Base-by-base conservation (phyloP, 495 filamentous ascomycete species). In the Glarea lozoyensis region DNA sequence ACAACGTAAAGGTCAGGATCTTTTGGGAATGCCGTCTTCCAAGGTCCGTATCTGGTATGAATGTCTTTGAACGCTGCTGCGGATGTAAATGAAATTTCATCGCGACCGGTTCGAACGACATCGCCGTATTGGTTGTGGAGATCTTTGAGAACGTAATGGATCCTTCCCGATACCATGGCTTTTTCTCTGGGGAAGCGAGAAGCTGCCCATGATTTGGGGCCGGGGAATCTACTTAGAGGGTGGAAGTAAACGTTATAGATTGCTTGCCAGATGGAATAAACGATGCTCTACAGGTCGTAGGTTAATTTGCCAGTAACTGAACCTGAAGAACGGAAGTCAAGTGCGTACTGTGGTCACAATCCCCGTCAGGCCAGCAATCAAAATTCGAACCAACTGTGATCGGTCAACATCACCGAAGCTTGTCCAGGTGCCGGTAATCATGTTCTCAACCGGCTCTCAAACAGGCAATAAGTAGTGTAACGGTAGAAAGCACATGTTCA, bases 41-140 rank as follows among this genome's bases (percentile, higher is more conserved):
- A n/a, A 17, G 16, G 23, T 15, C 40, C 40, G 13, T 42, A 42
- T n/a, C n/a, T n/a, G n/a, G n/a, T n/a, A n/a, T n/a, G n/a, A 34
- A 80, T 75, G 27, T 77, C 72, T 40, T 68, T 66, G 72, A 71
- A 79, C 3, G 74, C 75, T 25, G 64, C 54, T 0, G 70, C 58
- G 24, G 61, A 52, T 3, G 50, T 59, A 54, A 66, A 78, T 0
- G 65, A 58, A n/a, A 80, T 61, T 45, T 76, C 67, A 43, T 72
- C 53, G 0, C 75, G 75, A 0, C 64, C 66, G 22, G 75, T 62
- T 5, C 76, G 70, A n/a, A 80, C 66, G 2, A 75, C 60, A 13
- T 63, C 46, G 7, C 74, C 75, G 42, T 80, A 80, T 15, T 54
- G 46, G 9, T 56, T 34, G 52, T 77, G 73, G 23, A 70, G 43